Percentiles rank a stretch among this genome's conserved stretches.
Evolutionary conservation across 1,284 basidiomycete genomes (phyloP).

Genomic region (Mycosarcoma maydis): DNA sequence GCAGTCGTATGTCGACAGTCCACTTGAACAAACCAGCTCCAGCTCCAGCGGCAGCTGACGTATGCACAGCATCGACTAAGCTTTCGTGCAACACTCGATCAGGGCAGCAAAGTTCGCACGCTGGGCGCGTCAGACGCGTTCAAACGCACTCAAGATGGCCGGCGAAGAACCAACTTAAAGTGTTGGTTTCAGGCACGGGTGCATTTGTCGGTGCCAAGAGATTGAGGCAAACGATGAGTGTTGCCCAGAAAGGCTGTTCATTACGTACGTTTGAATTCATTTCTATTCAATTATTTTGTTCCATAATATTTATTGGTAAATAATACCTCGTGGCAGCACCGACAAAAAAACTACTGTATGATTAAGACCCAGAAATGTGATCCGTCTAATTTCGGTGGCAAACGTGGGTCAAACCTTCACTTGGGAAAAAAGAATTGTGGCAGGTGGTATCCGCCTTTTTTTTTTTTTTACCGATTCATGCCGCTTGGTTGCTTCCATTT

Average conservation of each 20-base stretch:
- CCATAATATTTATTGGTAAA: background rate
- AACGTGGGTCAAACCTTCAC: slow-evolving; percentile 21
- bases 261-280: too few relatives aligned
- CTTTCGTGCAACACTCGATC: background rate
- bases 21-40: too few relatives aligned
- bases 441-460: too few relatives aligned
- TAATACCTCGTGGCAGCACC: slow-evolving; percentile 1
- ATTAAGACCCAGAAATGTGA: background rate
- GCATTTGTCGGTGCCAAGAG: background rate
- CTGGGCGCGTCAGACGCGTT: slow-evolving; percentile 13
- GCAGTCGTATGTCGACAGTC: too few relatives aligned
- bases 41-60: too few relatives aligned
- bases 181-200: slow-evolving; percentile 19
- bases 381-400: too few relatives aligned
- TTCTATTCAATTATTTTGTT: too few relatives aligned
- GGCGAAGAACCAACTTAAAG: too few relatives aligned
- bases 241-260: too few relatives aligned
- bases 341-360: too few relatives aligned
- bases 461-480: background rate
- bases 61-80: background rate
- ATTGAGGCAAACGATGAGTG: background rate
- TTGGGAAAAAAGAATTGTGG: slow-evolving; percentile 19
- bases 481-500: background rate
- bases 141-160: background rate
- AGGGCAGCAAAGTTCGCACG: slow-evolving; percentile 4